Percentiles rank a stretch among this genome's conserved stretches.
Conservation (phyloP, 176 grass and related monocot genomes). For the Zoysia pacifica region DNA sequence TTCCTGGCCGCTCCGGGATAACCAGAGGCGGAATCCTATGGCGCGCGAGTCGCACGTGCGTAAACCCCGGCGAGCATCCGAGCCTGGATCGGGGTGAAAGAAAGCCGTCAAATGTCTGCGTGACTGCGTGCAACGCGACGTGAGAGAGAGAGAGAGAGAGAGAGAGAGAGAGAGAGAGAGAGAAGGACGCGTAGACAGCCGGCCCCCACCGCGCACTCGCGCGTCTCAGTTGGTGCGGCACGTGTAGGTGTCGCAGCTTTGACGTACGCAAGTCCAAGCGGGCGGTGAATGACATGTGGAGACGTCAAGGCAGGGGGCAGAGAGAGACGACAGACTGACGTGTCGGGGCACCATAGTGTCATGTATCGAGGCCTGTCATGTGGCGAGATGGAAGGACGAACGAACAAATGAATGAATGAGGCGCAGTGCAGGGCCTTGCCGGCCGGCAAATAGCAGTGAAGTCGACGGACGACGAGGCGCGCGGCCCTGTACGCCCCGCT, state of each 20-base stretch:
- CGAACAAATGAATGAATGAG: background rate
- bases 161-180: background rate
- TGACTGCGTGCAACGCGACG: background rate
- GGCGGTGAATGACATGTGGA: constrained; percentile 35
- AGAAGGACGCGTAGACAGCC: background rate
- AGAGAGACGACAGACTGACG: background rate
- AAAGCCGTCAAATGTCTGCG: background rate
- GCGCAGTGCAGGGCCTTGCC: background rate
- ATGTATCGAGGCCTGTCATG: background rate
- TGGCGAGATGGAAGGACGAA: background rate
- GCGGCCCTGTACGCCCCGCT: background rate
- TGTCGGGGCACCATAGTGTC: background rate
- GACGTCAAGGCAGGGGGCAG: background rate
- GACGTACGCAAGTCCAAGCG: constrained; percentile 28
- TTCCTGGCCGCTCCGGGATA: background rate
- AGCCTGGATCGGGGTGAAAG: background rate
- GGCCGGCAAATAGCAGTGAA: constrained; percentile 27
- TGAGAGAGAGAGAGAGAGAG: background rate
- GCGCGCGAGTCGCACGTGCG: constrained; percentile 9
- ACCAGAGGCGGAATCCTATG: constrained; percentile 14
- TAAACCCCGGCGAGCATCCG: background rate
- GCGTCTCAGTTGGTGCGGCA: constrained; percentile 42
- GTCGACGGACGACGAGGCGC: constrained; percentile 26
- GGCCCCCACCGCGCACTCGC: constrained; percentile 6
- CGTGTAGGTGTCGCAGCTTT: constrained; percentile 41